Conservation (phyloP, 108 stramenopile genomes). For the Aureococcus anophagefferens region DNA sequence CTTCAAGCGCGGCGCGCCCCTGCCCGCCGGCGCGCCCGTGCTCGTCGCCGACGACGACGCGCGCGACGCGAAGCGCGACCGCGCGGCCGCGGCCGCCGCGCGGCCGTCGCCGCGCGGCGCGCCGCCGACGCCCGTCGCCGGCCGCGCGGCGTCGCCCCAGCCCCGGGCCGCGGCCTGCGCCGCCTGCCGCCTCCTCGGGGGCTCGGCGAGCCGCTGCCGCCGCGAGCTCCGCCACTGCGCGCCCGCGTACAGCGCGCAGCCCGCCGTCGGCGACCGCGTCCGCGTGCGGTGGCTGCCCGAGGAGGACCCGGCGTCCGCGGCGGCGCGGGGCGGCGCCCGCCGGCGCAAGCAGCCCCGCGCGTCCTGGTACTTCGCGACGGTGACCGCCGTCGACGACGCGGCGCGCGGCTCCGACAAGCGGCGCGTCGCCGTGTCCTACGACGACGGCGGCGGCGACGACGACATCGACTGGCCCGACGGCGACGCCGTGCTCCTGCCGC, state of each 20-base stretch:
- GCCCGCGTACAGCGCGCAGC: not conserved
- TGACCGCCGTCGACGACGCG: not conserved
- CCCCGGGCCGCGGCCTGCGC: not conserved
- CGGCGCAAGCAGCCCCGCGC: not conserved
- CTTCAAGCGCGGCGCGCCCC: not conserved
- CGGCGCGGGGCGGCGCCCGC: no score
- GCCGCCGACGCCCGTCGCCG: no score
- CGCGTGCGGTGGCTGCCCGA: not conserved
- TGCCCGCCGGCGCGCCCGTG: not conserved
- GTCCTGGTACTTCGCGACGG: not conserved
- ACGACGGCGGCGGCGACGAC: not conserved
- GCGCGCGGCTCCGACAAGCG: no score
- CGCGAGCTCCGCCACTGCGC: not conserved
- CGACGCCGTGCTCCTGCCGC: not conserved
- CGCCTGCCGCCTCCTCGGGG: not conserved
- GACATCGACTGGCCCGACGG: not conserved
- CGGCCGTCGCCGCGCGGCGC: no score
- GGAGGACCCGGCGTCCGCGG: no score
- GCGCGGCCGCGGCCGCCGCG: no score
- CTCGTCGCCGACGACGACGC: not conserved
- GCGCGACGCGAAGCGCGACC: no score
- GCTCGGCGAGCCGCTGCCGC: not conserved
- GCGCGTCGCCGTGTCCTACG: not conserved
- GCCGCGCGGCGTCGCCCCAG: no score
- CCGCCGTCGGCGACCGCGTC: not conserved